phyloP scores from a whole-genome alignment of 2,329 filamentous ascomycete species.

The Cytospora leucostoma region DNA sequence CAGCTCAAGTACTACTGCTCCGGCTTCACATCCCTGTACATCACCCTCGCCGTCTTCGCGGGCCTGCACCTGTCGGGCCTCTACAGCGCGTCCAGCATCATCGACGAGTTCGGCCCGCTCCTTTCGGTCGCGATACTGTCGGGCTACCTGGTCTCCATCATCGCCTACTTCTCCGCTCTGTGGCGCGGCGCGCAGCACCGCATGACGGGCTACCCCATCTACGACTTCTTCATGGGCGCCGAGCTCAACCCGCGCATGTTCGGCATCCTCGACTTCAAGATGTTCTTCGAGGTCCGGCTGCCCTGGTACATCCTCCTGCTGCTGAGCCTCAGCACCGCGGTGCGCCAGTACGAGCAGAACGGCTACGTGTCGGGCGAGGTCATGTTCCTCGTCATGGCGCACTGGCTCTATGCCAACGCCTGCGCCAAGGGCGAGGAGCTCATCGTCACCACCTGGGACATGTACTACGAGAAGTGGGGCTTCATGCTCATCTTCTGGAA shows the following conservation, averaged over 20 bases:
- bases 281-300: slow-evolving; percentile 86
- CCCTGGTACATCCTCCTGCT: slow-evolving; percentile 85
- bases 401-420: slow-evolving; percentile 81
- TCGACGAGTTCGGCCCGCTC: slow-evolving; percentile 93
- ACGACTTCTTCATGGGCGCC: slow-evolving; percentile 90
- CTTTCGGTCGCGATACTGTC: slow-evolving; percentile 92
- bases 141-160: slow-evolving; percentile 78
- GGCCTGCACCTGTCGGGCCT: slow-evolving; percentile 77
- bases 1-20: slow-evolving; percentile 95
- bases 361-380: slow-evolving; percentile 77
- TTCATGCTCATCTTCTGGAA: slow-evolving; percentile 94
- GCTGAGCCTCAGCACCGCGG: slow-evolving; percentile 66
- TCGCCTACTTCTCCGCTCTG: slow-evolving; percentile 85
- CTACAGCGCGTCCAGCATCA: slow-evolving; percentile 87
- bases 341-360: slow-evolving; percentile 74
- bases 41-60: slow-evolving; percentile 72
- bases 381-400: slow-evolving; percentile 72
- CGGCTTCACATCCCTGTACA: slow-evolving; percentile 82
- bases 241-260: slow-evolving; percentile 88
- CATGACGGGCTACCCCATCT: slow-evolving; percentile 81
- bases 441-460: slow-evolving; percentile 81
- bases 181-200: slow-evolving; percentile 81
- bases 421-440: slow-evolving; percentile 82
- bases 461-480: slow-evolving; percentile 88
- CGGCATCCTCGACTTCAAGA: slow-evolving; percentile 84